A percentile compares a stretch with the other conserved stretches of the same genome.
These are phyloP conservation scores for Yarrowia osloensis DNA, from an alignment of 805 yeast species.

Conservation along the genomic window DNA sequence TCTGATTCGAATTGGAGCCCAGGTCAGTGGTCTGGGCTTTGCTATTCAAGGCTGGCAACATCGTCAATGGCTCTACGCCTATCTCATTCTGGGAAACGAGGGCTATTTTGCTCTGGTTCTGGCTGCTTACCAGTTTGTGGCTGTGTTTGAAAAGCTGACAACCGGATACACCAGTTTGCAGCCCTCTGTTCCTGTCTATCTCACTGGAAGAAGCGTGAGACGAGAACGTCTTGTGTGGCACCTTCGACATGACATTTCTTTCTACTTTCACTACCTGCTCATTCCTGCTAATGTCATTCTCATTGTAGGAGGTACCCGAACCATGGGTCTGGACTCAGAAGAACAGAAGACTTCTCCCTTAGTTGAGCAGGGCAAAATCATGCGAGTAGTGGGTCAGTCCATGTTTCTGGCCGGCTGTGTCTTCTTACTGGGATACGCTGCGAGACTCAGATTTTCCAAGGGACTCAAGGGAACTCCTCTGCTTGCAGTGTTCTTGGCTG, in stretches of 20 bases:
- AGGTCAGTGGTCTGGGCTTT: background rate
- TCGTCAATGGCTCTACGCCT: background rate
- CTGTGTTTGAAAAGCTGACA: conserved; percentile 1
- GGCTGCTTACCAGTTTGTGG: conserved; percentile 1
- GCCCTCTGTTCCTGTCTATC: background rate
- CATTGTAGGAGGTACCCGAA: conserved; percentile 8
- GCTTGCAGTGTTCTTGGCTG: background rate
- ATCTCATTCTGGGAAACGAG: conserved; percentile 3
- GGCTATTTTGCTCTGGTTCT: conserved; percentile 8
- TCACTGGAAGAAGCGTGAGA: too few relatives aligned
- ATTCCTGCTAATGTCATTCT: conserved; percentile 16
- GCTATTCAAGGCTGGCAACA: background rate
- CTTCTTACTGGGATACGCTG: conserved; percentile 3
- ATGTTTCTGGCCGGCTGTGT: conserved; percentile 7
- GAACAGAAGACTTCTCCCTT: background rate
- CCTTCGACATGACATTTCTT: background rate
- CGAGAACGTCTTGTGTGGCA: background rate
- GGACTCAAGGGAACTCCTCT: conserved; percentile 2
- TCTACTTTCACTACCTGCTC: conserved; percentile 23
- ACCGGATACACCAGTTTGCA: too few relatives aligned
- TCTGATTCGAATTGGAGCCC: conserved; percentile 10
- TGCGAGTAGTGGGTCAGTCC: conserved; percentile 11
- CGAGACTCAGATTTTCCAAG: background rate
- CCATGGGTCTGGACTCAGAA: background rate
- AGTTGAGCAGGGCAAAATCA: background rate